Evolutionary conservation across 495 filamentous ascomycete genomes (phyloP).

Genomic region (Acidomyces sp.): DNA sequence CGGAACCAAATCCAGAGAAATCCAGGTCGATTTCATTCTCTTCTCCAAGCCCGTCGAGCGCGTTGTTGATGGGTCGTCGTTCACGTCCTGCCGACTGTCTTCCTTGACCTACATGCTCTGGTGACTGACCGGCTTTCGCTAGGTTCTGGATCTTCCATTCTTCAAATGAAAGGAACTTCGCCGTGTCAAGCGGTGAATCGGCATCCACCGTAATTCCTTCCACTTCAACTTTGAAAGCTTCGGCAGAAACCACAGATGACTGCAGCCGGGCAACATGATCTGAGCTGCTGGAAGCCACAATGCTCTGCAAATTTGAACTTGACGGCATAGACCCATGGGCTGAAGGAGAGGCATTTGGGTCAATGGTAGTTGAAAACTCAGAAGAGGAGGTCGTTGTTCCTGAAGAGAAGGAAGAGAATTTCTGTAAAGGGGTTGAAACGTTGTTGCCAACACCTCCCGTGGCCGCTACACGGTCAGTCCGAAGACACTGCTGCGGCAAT

Average conservation of each 20-base stretch:
- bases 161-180: constrained; percentile 90
- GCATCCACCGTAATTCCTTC: constrained; percentile 38
- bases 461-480: constrained; percentile 29
- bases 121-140: constrained; percentile 71
- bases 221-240: too few relatives aligned
- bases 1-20: constrained; percentile 54
- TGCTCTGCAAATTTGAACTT: too few relatives aligned
- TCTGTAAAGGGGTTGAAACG: too few relatives aligned
- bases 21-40: constrained; percentile 85
- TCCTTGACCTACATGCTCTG: constrained; percentile 52
- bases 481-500: constrained; percentile 64
- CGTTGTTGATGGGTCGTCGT: constrained; percentile 45
- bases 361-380: too few relatives aligned
- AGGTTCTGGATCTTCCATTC: constrained; percentile 97
- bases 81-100: constrained; percentile 34
- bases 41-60: constrained; percentile 65
- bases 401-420: too few relatives aligned
- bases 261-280: too few relatives aligned
- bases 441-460: too few relatives aligned
- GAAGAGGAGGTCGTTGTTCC: too few relatives aligned
- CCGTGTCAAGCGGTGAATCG: constrained; percentile 63
- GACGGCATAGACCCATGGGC: too few relatives aligned
- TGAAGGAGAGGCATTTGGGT: too few relatives aligned
- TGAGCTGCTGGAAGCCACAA: too few relatives aligned
- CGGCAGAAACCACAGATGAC: too few relatives aligned